Percentiles rank a stretch among this genome's conserved stretches.
Conservation (phyloP, 176 grass and related monocot species). For the Raddia guianensis region DNA sequence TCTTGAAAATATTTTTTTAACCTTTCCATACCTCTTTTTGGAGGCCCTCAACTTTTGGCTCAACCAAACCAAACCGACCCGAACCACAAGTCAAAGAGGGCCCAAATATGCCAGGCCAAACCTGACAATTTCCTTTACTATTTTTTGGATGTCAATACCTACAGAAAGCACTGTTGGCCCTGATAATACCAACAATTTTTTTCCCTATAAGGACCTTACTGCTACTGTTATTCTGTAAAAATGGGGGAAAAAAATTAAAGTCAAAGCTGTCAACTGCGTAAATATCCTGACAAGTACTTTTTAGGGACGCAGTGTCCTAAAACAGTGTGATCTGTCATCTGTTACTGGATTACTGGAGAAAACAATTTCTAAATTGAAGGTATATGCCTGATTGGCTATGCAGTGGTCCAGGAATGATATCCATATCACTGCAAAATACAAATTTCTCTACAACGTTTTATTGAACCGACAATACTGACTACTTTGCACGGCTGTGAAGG, state of each 20-base stretch:
- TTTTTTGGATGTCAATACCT: conserved; percentile 2
- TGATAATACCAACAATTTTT: not conserved
- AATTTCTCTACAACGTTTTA: not conserved
- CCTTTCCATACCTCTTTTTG: no score
- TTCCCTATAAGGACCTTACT: not conserved
- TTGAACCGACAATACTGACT: not conserved
- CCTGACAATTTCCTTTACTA: not conserved
- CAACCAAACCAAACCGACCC: no score
- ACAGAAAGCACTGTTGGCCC: not conserved
- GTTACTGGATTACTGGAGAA: not conserved
- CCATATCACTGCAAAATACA: not conserved
- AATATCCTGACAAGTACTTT: not conserved
- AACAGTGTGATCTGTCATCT: conserved; percentile 6
- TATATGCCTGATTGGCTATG: not conserved
- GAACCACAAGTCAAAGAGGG: no score
- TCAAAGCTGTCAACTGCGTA: not conserved
- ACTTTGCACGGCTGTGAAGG: not conserved
- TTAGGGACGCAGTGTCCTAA: not conserved
- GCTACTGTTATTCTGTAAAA: not conserved
- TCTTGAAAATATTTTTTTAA: no score
- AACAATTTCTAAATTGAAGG: not conserved
- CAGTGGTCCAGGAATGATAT: not conserved
- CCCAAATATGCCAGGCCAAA: no score
- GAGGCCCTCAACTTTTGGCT: no score
- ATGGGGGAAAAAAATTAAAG: not conserved